Base-by-base conservation (phyloP, 2,329 filamentous ascomycete genomes). In the Passalora sequoiae region DNA sequence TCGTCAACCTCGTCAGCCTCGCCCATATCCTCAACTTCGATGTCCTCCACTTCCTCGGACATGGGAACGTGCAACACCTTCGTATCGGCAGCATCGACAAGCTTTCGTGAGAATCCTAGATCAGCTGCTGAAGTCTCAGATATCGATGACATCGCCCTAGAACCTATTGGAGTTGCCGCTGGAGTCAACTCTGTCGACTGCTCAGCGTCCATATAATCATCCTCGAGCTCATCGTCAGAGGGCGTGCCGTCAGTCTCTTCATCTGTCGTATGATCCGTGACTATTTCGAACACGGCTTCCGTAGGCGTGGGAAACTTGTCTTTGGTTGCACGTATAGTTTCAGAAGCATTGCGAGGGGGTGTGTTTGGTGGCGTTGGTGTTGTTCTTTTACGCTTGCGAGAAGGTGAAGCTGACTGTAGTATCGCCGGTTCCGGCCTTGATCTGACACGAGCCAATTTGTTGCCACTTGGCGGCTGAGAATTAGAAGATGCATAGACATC, bases 351-450 rank as follows among this genome's bases (percentile, higher is more conserved):
- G n/a, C n/a, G n/a, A n/a, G n/a, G n/a, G n/a, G n/a, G n/a, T n/a
- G n/a, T n/a, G n/a, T 37, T 29, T 13, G 50, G 46, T 37, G 52
- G 49, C 38, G 55, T 49, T n/a, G 43, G 40, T 13, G 48, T 50
- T 32, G 53, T 53, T 38, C 58, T 47, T 29, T 61, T 61, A 12
- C 58, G 46, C 40, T 61, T 61, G 27, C 56, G 51, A 12, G 51
- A 49, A 12, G 53, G 54, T 16, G 54, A 57, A 9, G 46, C 37
- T 5, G 50, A 38, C 12, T 39, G 32, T 7, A 44, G 22, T 9
- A 33, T 19, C 7, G 50, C 40, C 20, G 46, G 41, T 13, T 27
- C 20, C 8, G 38, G 33, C 24, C 44, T 28, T 9, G 40, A 43
- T 15, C 27, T 20, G 9, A 13, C 21, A 24, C 33, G 36, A 13